Evolutionary conservation across 2,329 filamentous ascomycete genomes (phyloP).

Genomic region (Curvularia lunata): DNA sequence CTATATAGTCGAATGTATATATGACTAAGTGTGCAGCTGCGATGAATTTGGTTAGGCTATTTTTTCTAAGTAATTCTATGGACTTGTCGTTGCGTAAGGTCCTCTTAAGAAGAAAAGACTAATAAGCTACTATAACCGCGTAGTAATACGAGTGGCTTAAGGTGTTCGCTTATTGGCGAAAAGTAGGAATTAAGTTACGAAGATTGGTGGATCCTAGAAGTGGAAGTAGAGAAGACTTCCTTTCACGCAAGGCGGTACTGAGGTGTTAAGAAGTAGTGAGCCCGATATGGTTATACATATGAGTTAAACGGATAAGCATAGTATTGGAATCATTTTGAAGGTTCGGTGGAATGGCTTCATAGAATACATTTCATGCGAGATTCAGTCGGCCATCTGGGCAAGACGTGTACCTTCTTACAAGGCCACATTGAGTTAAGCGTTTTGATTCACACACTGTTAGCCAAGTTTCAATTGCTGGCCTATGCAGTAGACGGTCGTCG

Average conservation of each 20-base stretch:
- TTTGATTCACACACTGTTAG: slow-evolving; percentile 25
- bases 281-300: slow-evolving; percentile 41
- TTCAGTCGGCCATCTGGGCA: slow-evolving; percentile 40
- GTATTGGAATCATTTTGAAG: background rate
- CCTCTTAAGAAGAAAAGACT: slow-evolving; percentile 40
- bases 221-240: slow-evolving; percentile 49
- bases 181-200: slow-evolving; percentile 55
- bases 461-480: slow-evolving; percentile 60
- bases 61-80: slow-evolving; percentile 39
- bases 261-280: slow-evolving; percentile 50
- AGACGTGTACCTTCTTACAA: slow-evolving; percentile 52
- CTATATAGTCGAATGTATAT: slow-evolving; percentile 48
- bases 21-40: slow-evolving; percentile 51
- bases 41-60: slow-evolving; percentile 53
- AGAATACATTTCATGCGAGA: slow-evolving; percentile 43
- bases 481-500: slow-evolving; percentile 63
- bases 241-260: slow-evolving; percentile 46
- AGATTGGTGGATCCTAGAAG: slow-evolving; percentile 55
- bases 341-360: slow-evolving; percentile 34
- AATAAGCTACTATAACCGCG: slow-evolving; percentile 46
- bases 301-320: background rate
- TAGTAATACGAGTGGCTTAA: slow-evolving; percentile 44
- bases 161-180: slow-evolving; percentile 45
- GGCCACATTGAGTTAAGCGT: slow-evolving; percentile 27
- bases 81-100: slow-evolving; percentile 25